Evolutionary conservation across 2,329 filamentous ascomycete species (phyloP), one percentile per base, ranked within the genome.

Genomic region (Monilinia polystroma): DNA sequence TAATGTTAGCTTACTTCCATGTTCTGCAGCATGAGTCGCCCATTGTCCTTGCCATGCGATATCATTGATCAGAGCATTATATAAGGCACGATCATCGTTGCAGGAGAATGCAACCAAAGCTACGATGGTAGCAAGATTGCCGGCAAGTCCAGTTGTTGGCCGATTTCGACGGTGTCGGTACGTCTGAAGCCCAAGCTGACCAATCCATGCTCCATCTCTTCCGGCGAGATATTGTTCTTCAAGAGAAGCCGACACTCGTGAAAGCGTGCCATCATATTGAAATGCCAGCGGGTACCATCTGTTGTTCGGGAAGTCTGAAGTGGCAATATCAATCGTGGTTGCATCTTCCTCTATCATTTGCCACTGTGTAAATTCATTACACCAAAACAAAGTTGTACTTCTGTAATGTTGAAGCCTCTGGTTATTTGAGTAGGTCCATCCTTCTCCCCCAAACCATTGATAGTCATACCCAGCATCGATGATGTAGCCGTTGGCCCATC

Each of bases 41-140:
- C 71, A 74, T 5, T 52, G 32, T 35, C 66, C 23, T 11, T 35
- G 52, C 73, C 72, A 75, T 18, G 70, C 68, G 4, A 41, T 49
- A 38, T 69, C 51, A 4, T 49, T 18, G 20, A 70, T 38, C 1
- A 75, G 51, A 18, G 70, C 66, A 11, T 57, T 16, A 10, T 66
- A 23, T 11, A 74, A 62, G 1, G 68, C 32, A 3, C 20, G 8
- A 2, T 43, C n/a, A 16, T 53, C 32, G 3, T 10, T 20, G 26
- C 73, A 75, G 32, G 72, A 71, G 54, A 73, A 73, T 26, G 73
- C 73, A 23, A 74, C 41, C n/a, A 75, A 56, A 18, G 64, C 72
- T 20, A 75, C 63, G 4, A 75, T 11, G 4, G 70, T 69, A 32
- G 70, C 62, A 6, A 75, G 53, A 29, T 70, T 66, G 0, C 73